phyloP scores from a whole-genome alignment of 495 filamentous ascomycete genomes.

The Xylaria acuta region DNA sequence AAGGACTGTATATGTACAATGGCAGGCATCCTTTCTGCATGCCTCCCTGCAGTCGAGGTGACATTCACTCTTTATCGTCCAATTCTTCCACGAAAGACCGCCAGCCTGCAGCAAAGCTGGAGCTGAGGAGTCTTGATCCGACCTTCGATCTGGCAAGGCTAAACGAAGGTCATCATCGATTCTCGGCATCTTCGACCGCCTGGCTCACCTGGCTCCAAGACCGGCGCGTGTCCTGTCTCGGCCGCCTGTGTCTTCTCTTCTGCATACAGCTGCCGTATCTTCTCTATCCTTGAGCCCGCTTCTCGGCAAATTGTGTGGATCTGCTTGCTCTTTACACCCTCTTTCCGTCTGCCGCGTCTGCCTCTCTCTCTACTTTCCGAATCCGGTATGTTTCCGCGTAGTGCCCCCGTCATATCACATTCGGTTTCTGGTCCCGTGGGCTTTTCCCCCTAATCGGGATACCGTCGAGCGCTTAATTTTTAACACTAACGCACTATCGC shows the following conservation, averaged over 20 bases:
- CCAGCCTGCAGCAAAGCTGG: neutral
- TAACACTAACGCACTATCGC: constrained; percentile 29
- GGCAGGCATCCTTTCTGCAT: neutral
- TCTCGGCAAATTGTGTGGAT: constrained; percentile 20
- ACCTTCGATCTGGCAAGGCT: constrained; percentile 8
- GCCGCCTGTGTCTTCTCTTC: neutral
- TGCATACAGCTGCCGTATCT: neutral
- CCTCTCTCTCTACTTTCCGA: constrained; percentile 9
- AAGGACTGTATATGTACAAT: neutral
- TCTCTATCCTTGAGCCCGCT: neutral
- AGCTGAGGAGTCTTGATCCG: constrained; percentile 14
- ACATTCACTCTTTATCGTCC: constrained; percentile 5
- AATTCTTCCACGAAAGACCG: constrained; percentile 1
- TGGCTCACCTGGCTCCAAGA: neutral
- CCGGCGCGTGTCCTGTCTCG: neutral
- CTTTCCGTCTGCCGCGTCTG: constrained; percentile 15
- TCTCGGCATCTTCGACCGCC: neutral
- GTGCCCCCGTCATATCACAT: neutral
- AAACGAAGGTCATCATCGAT: neutral
- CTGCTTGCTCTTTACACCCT: constrained; percentile 8
- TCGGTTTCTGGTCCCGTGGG: neutral
- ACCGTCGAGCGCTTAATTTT: constrained; percentile 35
- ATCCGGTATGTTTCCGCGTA: constrained; percentile 16
- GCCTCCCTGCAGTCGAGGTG: neutral
- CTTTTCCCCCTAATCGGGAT: constrained; percentile 27